Percentiles rank a stretch among this genome's conserved stretches.
These are phyloP conservation scores for Stylosanthes scabra DNA, from an alignment of 331 rosid genomes.

Conservation along the genomic window DNA sequence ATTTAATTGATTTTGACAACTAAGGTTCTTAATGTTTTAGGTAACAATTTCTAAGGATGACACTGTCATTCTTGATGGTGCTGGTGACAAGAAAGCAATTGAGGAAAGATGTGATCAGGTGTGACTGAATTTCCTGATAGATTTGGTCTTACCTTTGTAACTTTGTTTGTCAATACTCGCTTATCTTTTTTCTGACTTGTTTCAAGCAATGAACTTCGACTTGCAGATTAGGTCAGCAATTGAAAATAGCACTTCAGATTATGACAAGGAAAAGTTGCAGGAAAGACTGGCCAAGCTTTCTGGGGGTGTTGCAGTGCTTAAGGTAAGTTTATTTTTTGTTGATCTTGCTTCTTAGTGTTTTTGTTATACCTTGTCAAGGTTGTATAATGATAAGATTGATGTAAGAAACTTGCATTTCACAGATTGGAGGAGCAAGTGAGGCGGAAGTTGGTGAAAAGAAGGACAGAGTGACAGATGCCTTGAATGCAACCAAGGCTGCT, in stretches of 20 bases:
- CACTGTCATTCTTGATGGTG: slow-evolving; percentile 91
- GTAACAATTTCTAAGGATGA: slow-evolving; percentile 90
- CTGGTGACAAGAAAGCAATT: slow-evolving; percentile 84
- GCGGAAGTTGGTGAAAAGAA: slow-evolving; percentile 92
- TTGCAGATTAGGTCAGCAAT: slow-evolving; percentile 79
- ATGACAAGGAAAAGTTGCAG: slow-evolving; percentile 93
- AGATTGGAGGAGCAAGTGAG: slow-evolving; percentile 99
- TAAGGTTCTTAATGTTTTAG: slow-evolving; percentile 43
- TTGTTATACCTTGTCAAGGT: not conserved
- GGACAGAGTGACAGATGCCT: slow-evolving; percentile 95
- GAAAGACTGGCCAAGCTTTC: slow-evolving; percentile 95
- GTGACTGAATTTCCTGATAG: slow-evolving; percentile 13
- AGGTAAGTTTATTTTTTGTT: slow-evolving; percentile 48
- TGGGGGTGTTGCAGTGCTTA: slow-evolving; percentile 95
- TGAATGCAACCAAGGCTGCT: slow-evolving; percentile 95
- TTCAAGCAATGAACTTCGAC: slow-evolving; percentile 10
- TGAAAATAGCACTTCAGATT: slow-evolving; percentile 87
- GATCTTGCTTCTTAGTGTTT: not conserved
- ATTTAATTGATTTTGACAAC: not conserved
- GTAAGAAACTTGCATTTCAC: slow-evolving; percentile 19
- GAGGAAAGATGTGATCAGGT: slow-evolving; percentile 99
- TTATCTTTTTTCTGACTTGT: not conserved
- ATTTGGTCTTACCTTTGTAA: not conserved
- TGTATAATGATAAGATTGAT: slow-evolving; percentile 2
- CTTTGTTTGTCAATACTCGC: too few relatives aligned